Evolutionary conservation across 805 yeast genomes (phyloP), one percentile per base, ranked within the genome.

Genomic region (Cyberlindnera saturnus): DNA sequence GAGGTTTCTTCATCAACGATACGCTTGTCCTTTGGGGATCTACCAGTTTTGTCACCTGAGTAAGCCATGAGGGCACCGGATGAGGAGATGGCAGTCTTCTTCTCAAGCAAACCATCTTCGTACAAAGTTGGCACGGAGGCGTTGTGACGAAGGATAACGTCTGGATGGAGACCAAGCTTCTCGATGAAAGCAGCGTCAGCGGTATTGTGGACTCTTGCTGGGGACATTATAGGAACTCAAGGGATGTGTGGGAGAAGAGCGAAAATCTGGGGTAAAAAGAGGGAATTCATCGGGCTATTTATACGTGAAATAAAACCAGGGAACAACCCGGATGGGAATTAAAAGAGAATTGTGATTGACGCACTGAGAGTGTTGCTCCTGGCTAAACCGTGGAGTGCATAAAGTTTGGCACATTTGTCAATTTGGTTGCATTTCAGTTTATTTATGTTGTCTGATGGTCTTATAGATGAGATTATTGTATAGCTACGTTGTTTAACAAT

Each of bases 1-100:
- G 96, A 88, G 40, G 93, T 75, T 56, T 79, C 84, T 73, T 93
- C 98, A 59, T 90, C 97, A 50, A 91, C 97, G 65, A 91, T 87
- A 72, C 99, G 86, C 69, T 91, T 91, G 71, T 91, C 99, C 73
- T 86, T 86, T 64, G 99, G 99, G 31, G 97, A 91, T 70, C 99
- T 84, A 60, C 99, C 99, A 43, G 98, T 91, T 72, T 91, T 91
- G 53, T 79, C 72, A 62, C 99, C 99, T 17, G 96, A 88, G 70
- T 80, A 90, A 38, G 99, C 98, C 67, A 91, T 84, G 54, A 91
- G 75, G 38, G 98, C 96, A 63, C 99, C 99, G 36, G 95, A 75
- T 28, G 96, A 82, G 15, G 95, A 81, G 56, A 91, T 84, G 44
- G 95, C 89, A 35, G 97, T 90, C 46, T 95, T 90, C 59, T 78